Base-by-base conservation (phyloP, 768 basidiomycete genomes). In the Rhizopogon roseolus region DNA sequence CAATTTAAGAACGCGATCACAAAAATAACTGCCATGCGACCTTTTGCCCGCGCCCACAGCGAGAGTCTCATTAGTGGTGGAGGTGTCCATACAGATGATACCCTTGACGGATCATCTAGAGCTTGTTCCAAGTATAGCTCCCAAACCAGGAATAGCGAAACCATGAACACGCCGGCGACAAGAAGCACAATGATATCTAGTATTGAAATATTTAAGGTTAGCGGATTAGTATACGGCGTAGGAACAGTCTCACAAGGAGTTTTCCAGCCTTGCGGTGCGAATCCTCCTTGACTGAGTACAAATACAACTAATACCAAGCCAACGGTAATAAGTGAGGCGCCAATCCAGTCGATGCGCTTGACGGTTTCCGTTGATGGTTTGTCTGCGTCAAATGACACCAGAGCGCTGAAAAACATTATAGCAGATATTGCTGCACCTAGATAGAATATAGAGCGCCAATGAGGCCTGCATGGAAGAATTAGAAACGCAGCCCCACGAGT, bases 271-370 rank as follows among this genome's bases (percentile, higher is more conserved):
- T 81, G 43, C 0, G 78, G 73, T 4, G 82, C 85, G 14, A 75
- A 68, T 17, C 76, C 76, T 6, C 82, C 88, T 57, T 88, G 81
- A 45, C 84, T 81, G 4, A 94, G 77, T 0, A 85, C 83, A 60
- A 91, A 93, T 8, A 86, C 75, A 56, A 93, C 74, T 0, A 93
- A 68, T 1, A 86, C 79, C 32, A 93, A 70, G 0, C 87, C 89
- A 0, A 72, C 64, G 0, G 88, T 90, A 52, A 82, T 69, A 13
- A 93, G 66, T 14, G 76, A 66, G 0, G 85, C 86, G 3, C 92
- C 92, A n/a, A 88, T 66, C 88, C 89, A 92, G 55, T 94, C 92
- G 0, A 93, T 76, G 0, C 83, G 73, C 25, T 72, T 65, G 53
- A 79, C 78, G 0, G 42, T 49, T 50, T 76, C 75, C 6, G 60